A percentile compares a stretch with the other conserved stretches of the same genome.
Conservation (phyloP, 495 filamentous ascomycete species). For the Sporormia fimetaria region DNA sequence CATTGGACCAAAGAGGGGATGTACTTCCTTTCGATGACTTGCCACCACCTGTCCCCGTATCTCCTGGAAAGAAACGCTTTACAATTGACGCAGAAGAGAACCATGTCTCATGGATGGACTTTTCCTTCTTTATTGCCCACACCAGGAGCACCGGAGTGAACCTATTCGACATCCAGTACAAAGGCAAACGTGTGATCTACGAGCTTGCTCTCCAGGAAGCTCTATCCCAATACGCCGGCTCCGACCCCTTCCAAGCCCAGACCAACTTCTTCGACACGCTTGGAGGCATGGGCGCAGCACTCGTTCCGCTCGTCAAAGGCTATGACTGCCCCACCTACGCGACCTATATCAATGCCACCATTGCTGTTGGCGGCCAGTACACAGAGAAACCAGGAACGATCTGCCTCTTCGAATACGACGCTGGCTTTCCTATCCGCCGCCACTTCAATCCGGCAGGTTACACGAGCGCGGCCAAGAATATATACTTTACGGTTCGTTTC, state of each 20-base stretch:
- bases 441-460: constrained; percentile 3
- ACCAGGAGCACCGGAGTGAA: constrained; percentile 36
- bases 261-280: constrained; percentile 19
- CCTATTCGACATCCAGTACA: constrained; percentile 42
- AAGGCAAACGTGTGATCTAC: constrained; percentile 44
- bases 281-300: neutral
- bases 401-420: constrained; percentile 14
- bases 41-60: constrained; percentile 31
- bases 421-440: constrained; percentile 8
- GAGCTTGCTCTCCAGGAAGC: constrained; percentile 47
- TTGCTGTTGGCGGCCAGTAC: neutral
- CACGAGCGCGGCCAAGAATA: constrained; percentile 1
- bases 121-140: constrained; percentile 41
- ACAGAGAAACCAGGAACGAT: neutral
- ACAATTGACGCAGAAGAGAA: constrained; percentile 36
- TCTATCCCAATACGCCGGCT: constrained; percentile 44
- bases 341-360: constrained; percentile 11
- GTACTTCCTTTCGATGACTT: constrained; percentile 31
- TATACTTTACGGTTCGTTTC: constrained; percentile 2
- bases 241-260: constrained; percentile 37
- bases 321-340: constrained; percentile 17
- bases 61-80: constrained; percentile 34
- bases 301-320: constrained; percentile 10
- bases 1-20: constrained; percentile 31
- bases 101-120: constrained; percentile 46